Percentiles rank a stretch among this genome's conserved stretches.
phyloP scores from a whole-genome alignment of 1,284 basidiomycete genomes.

The Wolfiporia cocos region DNA sequence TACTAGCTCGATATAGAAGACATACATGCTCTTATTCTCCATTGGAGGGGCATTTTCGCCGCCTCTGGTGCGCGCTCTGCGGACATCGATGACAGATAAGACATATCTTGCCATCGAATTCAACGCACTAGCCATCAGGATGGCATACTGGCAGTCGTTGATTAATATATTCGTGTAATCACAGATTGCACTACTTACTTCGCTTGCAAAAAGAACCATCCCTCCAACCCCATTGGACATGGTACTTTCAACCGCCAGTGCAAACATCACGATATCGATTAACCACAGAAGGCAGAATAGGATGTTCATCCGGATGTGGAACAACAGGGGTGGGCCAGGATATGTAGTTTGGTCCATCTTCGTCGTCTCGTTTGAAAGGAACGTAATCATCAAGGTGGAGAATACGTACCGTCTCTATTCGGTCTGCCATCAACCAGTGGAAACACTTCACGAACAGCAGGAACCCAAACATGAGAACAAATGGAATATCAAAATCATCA shows the following conservation, averaged over 20 bases:
- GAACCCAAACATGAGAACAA: constrained; percentile 88
- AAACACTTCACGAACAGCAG: constrained; percentile 95
- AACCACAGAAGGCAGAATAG: constrained; percentile 68
- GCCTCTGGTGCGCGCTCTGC: constrained; percentile 68
- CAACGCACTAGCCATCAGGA: constrained; percentile 77
- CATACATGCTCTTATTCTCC: constrained; percentile 97
- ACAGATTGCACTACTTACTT: constrained; percentile 45
- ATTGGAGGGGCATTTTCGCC: constrained; percentile 87
- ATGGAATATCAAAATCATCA: constrained; percentile 89
- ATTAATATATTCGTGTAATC: constrained; percentile 1
- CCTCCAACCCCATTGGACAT: constrained; percentile 78
- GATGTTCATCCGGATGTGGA: constrained; percentile 79
- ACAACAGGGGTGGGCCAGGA: constrained; percentile 75
- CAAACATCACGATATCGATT: constrained; percentile 70
- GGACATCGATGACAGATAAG: constrained; percentile 80
- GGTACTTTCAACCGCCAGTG: constrained; percentile 75
- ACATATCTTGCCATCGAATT: constrained; percentile 83
- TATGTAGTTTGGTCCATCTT: constrained; percentile 97
- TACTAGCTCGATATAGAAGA: constrained; percentile 92
- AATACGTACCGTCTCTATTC: constrained; percentile 88
- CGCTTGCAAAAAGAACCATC: constrained; percentile 93
- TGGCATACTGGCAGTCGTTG: constrained; percentile 64
- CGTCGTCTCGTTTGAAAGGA: background rate
- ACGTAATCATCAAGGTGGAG: background rate
- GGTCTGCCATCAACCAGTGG: constrained; percentile 93